Evolutionary conservation across 495 filamentous ascomycete genomes (phyloP), one percentile per base, ranked within the genome.

Genomic region (Neurospora hispaniola): DNA sequence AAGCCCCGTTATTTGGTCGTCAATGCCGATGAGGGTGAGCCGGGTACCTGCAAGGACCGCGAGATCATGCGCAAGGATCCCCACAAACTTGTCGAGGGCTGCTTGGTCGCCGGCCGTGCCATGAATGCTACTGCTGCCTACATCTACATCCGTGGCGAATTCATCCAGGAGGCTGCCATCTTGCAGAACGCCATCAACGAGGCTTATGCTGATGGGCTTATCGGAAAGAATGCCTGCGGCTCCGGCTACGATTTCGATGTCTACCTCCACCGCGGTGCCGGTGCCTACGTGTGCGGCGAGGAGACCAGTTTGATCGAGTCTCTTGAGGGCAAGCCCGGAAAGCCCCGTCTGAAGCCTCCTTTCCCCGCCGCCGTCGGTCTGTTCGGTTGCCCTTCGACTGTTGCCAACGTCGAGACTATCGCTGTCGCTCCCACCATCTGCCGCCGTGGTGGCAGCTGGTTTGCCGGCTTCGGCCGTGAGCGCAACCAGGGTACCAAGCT

Each of bases 41-140:
- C 96, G 10, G 96, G 96, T 80, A 99, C 96, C 42, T 99, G 96
- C 90, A 99, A 99, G 85, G 96, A 99, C 82, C 92, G 96, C 79
- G 96, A 98, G 83, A 99, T 99, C 79, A 99, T 99, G 95, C 93
- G 96, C 81, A 98, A 99, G 84, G 96, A 99, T 80, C 96, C 96
- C 62, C 96, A 99, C 86, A 98, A 98, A 87, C 90, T 99, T 73
- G 86, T 99, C 75, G 96, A 99, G 85, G 96, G 96, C 77, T 99
- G 96, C 83, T 85, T 99, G 73, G 94, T 99, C 54, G 96, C 97
- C 72, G 96, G 96, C 27, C 93, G 94, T 78, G 93, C 94, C 75
- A 97, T 97, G 94, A 97, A 99, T 84, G 94, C 94, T 81, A 94
- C 93, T 40, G 96, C 96, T 75, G 96, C 96, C 76, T 99, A 99